Evolutionary conservation across 208 protist species (phyloP).

Genomic region (Leishmania gerbilli): DNA sequence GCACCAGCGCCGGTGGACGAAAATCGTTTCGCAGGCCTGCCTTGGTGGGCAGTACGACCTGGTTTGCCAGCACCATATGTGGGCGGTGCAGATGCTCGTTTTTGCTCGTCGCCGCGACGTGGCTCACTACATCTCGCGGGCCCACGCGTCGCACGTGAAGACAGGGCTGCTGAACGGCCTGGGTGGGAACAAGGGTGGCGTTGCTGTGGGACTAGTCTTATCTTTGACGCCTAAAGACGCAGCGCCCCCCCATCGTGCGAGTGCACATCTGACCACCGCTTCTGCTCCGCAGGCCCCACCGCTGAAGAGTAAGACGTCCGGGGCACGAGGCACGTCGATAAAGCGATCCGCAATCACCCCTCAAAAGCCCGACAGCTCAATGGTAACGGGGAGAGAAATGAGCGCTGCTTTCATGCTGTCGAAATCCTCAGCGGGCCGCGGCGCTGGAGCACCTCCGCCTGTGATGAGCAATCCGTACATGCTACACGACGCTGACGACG

Average conservation of each 20-base stretch:
- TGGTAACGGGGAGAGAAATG: no score
- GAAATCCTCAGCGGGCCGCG: neutral
- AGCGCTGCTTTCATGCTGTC: neutral
- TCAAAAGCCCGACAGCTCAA: neutral
- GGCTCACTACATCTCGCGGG: constrained; percentile 49
- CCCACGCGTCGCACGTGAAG: constrained; percentile 51
- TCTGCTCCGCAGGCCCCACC: no score
- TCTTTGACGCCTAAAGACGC: constrained; percentile 39
- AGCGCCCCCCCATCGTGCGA: constrained; percentile 8
- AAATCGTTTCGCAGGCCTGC: constrained; percentile 41
- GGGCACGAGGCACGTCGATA: neutral
- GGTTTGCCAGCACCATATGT: constrained; percentile 57
- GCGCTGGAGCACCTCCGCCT: neutral
- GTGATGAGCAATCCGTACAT: neutral
- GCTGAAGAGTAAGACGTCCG: neutral
- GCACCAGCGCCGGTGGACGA: constrained; percentile 53
- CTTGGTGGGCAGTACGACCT: constrained; percentile 61
- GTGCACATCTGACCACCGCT: neutral
- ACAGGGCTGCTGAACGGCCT: constrained; percentile 60
- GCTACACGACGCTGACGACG: constrained; percentile 14
- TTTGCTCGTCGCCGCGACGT: constrained; percentile 77
- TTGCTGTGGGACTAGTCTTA: constrained; percentile 75
- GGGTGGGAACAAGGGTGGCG: constrained; percentile 94
- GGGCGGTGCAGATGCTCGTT: constrained; percentile 84
- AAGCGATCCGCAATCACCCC: no score